phyloP scores from a whole-genome alignment of 176 grass and related monocot genomes.

The Secale cereale region DNA sequence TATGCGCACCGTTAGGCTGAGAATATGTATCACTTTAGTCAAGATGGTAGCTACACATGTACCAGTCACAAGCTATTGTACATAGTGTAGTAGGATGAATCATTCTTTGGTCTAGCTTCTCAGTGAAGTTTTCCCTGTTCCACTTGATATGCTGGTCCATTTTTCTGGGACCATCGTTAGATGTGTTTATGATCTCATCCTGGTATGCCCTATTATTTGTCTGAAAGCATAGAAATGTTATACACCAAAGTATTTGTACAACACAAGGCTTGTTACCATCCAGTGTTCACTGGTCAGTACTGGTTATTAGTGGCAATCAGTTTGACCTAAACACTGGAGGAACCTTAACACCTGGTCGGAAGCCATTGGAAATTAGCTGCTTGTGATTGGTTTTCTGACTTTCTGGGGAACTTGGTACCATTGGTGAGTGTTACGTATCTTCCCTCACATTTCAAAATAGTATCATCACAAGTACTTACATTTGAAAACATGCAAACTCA shows the following conservation, averaged over 20 bases:
- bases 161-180: background rate
- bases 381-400: constrained; percentile 3
- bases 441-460: background rate
- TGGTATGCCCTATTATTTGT: constrained; percentile 9
- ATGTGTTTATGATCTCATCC: background rate
- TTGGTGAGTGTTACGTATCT: background rate
- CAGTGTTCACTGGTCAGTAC: background rate
- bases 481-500: background rate
- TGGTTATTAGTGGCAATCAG: constrained; percentile 9
- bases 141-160: background rate
- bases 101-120: background rate
- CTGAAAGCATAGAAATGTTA: constrained; percentile 13
- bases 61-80: constrained; percentile 7
- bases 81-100: background rate
- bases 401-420: constrained; percentile 10
- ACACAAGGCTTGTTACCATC: background rate
- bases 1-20: background rate
- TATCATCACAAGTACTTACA: background rate
- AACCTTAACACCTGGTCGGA: background rate
- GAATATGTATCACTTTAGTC: background rate
- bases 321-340: background rate
- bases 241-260: background rate
- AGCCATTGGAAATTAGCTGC: background rate
- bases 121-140: background rate
- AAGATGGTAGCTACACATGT: constrained; percentile 10